Base-by-base conservation (phyloP, 1,139 yeast species). In the Protomyces lactucae-debilis region DNA sequence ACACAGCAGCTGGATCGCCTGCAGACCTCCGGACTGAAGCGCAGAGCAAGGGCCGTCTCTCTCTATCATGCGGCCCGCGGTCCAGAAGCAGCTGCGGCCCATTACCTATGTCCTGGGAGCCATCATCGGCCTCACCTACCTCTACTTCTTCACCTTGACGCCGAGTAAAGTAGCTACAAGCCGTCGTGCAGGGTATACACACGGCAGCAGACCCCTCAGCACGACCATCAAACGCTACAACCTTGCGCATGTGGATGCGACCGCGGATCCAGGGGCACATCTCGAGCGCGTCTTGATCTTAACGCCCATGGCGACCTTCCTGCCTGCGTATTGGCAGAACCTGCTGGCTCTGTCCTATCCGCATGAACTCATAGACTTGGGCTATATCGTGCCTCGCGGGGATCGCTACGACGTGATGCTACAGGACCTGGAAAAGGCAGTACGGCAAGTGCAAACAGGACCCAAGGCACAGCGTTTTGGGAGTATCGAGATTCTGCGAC, bases 271-370 rank as follows among this genome's bases (percentile, higher is more conserved):
- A 9, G 46, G 28, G 12, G 56, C 46, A 66, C 88, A 89, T 74
- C 82, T 82, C 71, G 98, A 93, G 73, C 87, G 87, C 69, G 89
- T 93, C 40, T 80, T 93, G 73, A 83, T 88, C 69, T 82, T 88
- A 75, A 85, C 97, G 2, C 99, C 99, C 53, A 85, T 93, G 84
- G 87, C 95, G 57, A 83, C 85, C 69, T 93, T 93, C 73, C 84
- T 87, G 73, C 85, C 85, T 25, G 87, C 83, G 70, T 93, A 91
- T 78, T 93, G 98, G 98, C 83, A 83, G 52, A 93, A 93, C 74
- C 76, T 93, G 68, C 76, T 87, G 68, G 80, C 80, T 69, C 78
- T 93, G 71, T 79, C 85, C 18, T 93, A 93, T 74, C 98, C 97
- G 66, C 89, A 93, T 74, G 85, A 84, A 56, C 81, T 89, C 70